Evolutionary conservation across 805 yeast species (phyloP).

Genomic region (Ogataea pini): DNA sequence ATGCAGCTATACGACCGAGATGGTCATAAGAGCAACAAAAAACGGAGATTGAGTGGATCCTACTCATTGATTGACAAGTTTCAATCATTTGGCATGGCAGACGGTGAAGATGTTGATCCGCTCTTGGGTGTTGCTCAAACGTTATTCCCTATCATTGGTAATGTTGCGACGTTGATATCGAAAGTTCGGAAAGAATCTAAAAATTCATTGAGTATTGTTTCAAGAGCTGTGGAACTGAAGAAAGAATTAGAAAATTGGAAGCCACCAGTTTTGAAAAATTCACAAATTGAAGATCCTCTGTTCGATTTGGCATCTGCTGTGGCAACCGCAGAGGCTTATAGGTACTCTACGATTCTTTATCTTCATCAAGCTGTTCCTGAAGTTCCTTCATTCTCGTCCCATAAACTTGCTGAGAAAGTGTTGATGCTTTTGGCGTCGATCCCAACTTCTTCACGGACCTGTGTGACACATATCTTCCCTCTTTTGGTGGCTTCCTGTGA

Average conservation of each 20-base stretch:
- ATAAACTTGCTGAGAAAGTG: slow-evolving; percentile 58
- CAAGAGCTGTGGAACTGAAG: slow-evolving; percentile 56
- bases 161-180: slow-evolving; percentile 56
- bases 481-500: slow-evolving; percentile 67
- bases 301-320: slow-evolving; percentile 62
- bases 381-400: slow-evolving; percentile 55
- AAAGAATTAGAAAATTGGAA: slow-evolving; percentile 57
- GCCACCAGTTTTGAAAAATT: slow-evolving; percentile 43
- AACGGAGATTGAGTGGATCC: slow-evolving; percentile 22
- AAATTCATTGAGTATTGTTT: slow-evolving; percentile 49
- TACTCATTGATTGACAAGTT: slow-evolving; percentile 41
- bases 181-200: slow-evolving; percentile 42
- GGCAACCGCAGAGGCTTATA: slow-evolving; percentile 70
- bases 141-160: slow-evolving; percentile 63
- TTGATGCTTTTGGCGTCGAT: slow-evolving; percentile 61
- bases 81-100: slow-evolving; percentile 37
- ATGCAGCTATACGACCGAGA: slow-evolving; percentile 7
- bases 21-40: slow-evolving; percentile 11
- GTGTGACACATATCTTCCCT: slow-evolving; percentile 65
- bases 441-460: slow-evolving; percentile 57
- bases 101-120: slow-evolving; percentile 55
- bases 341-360: slow-evolving; percentile 58
- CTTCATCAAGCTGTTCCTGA: slow-evolving; percentile 74
- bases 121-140: slow-evolving; percentile 67
- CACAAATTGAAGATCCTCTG: slow-evolving; percentile 42